A percentile compares a stretch with the other conserved stretches of the same genome.
Conservation (phyloP, 768 basidiomycete genomes). For the Thelephora aurantiotincta region DNA sequence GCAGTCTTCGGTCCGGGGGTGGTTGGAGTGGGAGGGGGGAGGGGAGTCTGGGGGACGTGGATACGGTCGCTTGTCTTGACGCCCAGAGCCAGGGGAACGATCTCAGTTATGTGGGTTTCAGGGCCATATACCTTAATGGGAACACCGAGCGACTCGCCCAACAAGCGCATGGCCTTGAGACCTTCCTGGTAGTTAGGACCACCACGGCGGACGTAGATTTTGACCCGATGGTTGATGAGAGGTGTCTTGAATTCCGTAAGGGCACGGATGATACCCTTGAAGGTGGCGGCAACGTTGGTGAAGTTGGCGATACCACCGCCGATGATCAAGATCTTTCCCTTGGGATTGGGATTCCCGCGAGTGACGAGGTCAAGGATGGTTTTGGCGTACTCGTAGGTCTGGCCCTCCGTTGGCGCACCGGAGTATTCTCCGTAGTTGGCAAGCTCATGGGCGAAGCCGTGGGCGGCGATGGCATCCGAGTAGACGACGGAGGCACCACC, state of each 20-base stretch:
- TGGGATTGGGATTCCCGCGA: constrained; percentile 63
- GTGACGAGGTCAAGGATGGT: constrained; percentile 97
- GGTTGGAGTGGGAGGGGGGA: constrained; percentile 28
- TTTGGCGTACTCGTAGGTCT: constrained; percentile 99
- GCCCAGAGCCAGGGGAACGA: constrained; percentile 96
- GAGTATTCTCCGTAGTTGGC: constrained; percentile 99
- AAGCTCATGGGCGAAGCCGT: constrained; percentile 92
- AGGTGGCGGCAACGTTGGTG: constrained; percentile 97
- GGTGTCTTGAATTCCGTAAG: constrained; percentile 85
- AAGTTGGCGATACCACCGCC: constrained; percentile 99
- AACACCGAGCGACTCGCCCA: constrained; percentile 93
- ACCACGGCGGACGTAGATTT: constrained; percentile 95
- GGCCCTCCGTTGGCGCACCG: constrained; percentile 93
- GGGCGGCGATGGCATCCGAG: constrained; percentile 72
- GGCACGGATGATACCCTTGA: constrained; percentile 99
- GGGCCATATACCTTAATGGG: constrained; percentile 96
- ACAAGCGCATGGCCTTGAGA: constrained; percentile 95
- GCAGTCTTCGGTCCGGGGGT: constrained; percentile 10
- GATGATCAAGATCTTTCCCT: constrained; percentile 98
- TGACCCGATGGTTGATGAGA: constrained; percentile 73
- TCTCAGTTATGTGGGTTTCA: constrained; percentile 96
- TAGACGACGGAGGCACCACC: constrained; percentile 72
- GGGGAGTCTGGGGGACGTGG: constrained; percentile 30
- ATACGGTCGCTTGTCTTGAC: constrained; percentile 41
- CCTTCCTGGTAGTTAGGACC: constrained; percentile 99